phyloP scores from a whole-genome alignment of 352 stramenopile species.

The Globisporangium yorkense region DNA sequence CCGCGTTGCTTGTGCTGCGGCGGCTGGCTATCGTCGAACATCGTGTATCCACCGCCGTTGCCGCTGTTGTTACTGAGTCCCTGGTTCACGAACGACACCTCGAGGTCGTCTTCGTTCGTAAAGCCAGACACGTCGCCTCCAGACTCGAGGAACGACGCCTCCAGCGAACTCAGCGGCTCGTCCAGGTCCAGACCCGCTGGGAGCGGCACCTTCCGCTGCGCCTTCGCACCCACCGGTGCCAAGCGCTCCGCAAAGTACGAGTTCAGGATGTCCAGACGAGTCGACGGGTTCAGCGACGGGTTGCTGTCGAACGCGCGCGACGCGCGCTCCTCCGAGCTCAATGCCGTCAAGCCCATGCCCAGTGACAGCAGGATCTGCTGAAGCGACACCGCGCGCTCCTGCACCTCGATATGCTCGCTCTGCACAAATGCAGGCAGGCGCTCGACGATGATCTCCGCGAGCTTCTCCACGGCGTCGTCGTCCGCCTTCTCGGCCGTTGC shows the following conservation, averaged over 20 bases:
- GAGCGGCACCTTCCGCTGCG: slow-evolving; percentile 88
- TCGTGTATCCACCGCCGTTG: slow-evolving; percentile 12
- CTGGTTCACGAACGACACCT: slow-evolving; percentile 78
- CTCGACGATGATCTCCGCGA: slow-evolving; percentile 80
- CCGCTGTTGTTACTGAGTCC: slow-evolving; percentile 14
- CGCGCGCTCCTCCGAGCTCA: slow-evolving; percentile 57
- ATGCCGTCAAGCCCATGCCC: slow-evolving; percentile 44
- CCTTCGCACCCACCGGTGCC: slow-evolving; percentile 86
- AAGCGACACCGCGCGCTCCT: slow-evolving; percentile 91
- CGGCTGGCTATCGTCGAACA: slow-evolving; percentile 18
- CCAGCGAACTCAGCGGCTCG: slow-evolving; percentile 37
- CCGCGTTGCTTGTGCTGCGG: slow-evolving; percentile 28
- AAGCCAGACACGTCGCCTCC: slow-evolving; percentile 61
- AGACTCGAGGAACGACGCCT: slow-evolving; percentile 70
- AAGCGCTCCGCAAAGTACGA: slow-evolving; percentile 81
- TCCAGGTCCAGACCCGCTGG: slow-evolving; percentile 79
- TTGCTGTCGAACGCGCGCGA: slow-evolving; percentile 61
- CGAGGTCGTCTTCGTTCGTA: slow-evolving; percentile 65
- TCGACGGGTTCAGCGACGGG: slow-evolving; percentile 33
- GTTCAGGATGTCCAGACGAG: slow-evolving; percentile 53
- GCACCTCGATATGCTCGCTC: slow-evolving; percentile 92
- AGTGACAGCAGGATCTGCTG: slow-evolving; percentile 65
- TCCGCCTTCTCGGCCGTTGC: slow-evolving; percentile 70
- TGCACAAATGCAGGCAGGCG: slow-evolving; percentile 86
- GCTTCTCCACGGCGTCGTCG: slow-evolving; percentile 76